phyloP scores from a whole-genome alignment of 2,329 filamentous ascomycete genomes.

The Neofusicoccum umdonicola region DNA sequence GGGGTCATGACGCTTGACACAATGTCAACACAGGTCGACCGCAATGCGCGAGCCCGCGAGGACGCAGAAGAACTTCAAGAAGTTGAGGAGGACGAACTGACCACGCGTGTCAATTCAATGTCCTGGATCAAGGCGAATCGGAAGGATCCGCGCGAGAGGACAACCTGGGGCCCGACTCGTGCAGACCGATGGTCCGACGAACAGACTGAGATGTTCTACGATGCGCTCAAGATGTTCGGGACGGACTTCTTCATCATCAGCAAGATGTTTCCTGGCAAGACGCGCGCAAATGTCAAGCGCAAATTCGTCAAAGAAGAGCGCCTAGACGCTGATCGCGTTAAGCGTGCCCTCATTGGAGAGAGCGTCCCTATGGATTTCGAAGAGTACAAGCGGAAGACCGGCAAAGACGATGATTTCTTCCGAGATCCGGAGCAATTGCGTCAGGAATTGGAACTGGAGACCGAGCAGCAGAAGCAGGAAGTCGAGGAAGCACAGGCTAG shows the following conservation, averaged over 20 bases:
- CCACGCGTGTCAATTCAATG: slow-evolving; percentile 65
- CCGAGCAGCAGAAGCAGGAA: slow-evolving; percentile 29
- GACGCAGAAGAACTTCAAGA: slow-evolving; percentile 56
- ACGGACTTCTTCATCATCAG: slow-evolving; percentile 81
- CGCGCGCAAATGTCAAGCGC: slow-evolving; percentile 71
- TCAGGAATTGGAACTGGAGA: slow-evolving; percentile 27
- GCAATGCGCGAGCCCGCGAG: slow-evolving; percentile 61
- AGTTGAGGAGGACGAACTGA: slow-evolving; percentile 77
- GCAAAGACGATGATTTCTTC: slow-evolving; percentile 36
- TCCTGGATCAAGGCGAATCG: slow-evolving; percentile 65
- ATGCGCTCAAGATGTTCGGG: slow-evolving; percentile 71
- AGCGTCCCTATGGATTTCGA: slow-evolving; percentile 41
- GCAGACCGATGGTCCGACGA: slow-evolving; percentile 60
- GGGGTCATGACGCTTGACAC: slow-evolving; percentile 72
- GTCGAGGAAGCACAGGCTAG: slow-evolving; percentile 37
- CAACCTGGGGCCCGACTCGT: slow-evolving; percentile 24
- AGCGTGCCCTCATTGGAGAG: slow-evolving; percentile 56
- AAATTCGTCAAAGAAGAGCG: slow-evolving; percentile 82
- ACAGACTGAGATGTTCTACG: slow-evolving; percentile 73
- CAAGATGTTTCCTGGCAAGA: slow-evolving; percentile 70
- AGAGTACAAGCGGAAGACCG: slow-evolving; percentile 39
- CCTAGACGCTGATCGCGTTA: slow-evolving; percentile 62
- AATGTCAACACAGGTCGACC: slow-evolving; percentile 64
- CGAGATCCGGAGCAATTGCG: slow-evolving; percentile 36
- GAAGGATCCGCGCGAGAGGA: slow-evolving; percentile 46